Base-by-base conservation (phyloP, 257 asterid genomes). In the Lantana camara region DNA sequence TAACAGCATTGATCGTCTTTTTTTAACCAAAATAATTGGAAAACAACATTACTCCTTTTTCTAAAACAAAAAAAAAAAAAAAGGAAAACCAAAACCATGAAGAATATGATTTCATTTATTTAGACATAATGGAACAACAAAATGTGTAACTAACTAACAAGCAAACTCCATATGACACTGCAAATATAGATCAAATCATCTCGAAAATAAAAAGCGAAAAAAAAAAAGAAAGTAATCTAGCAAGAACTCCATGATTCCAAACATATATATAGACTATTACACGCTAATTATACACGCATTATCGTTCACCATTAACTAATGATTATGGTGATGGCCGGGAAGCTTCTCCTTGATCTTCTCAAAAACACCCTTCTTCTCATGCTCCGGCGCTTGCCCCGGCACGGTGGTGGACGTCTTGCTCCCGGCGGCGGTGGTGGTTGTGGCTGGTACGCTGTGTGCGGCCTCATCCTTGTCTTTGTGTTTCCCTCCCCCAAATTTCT, bases 261-360 rank as follows among this genome's bases (percentile, higher is more conserved):
- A 20, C 32, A 53, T 15, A 27, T 10, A 42, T 7, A n/a, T n/a
- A 1, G 19, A 20, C 2, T 34, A 12, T 6, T 21, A 7, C 23
- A 63, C 11, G 8, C 34, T 7, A 0, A 32, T 3, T 4, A 4
- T 11, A 5, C 15, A 41, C 47, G 13, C 47, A 41, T 13, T 3
- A 41, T 4, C 14, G 15, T 19, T 38, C 5, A 6, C 4, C 10
- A 8, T 17, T 4, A 1, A 4, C 9, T 47, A 74, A 32, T 70
- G 59, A 44, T 82, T 88, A 69, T 80, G 78, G 73, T 80, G 85
- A 34, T 73, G 90, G 64, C 97, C 96, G 0, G 95, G 95, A 5
- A 93, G 76, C 49, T 82, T 93, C 74, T 90, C 88, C 74, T 79
- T 91, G 41, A 91, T 86, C 84, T 80, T 91, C 68, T 84, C 94